Base-by-base conservation (phyloP, 148 eudicot genomes). In the Suaeda aralocaspica region DNA sequence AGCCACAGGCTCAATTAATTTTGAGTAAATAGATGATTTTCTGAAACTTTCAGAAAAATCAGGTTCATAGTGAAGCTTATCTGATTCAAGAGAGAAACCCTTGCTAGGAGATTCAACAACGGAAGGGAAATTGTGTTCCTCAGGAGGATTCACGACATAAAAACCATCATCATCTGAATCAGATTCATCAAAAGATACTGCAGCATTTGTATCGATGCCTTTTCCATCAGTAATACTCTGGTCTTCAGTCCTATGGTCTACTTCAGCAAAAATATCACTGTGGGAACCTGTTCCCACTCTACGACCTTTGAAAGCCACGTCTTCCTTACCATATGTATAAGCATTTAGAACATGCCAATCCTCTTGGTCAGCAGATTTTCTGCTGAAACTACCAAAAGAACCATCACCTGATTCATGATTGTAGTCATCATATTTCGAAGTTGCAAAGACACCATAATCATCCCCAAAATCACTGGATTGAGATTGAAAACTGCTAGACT, bases 111-210 rank as follows among this genome's bases (percentile, higher is more conserved):
- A 63, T 73, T 73, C 67, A 18, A 21, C 77, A 39, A 78, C 71
- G 34, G 91, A 73, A 55, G 75, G 44, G 26, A 76, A 29, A 67
- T 81, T 82, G 75, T 79, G 63, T 52, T 76, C 74, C 28, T 77
- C 79, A 42, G 74, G 78, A 36, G 68, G 51, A 74, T 78, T 82
- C 55, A 80, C 67, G 66, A 55, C 53, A 63, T 12, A 39, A 42
- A 58, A 73, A 64, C 84, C 92, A 72, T 74, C 76, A 68, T 72
- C 76, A 75, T 84, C 91, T 57, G 95, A 82, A 62, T 36, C 82
- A 59, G 68, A 79, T 13, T 79, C 83, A 77, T 89, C 89, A 79
- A 81, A 87, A 64, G 79, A 70, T 61, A 50, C 82, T 71, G 9
- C 79, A 60, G 69, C 55, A 64, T 44, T 72, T 48, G 64, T 59